Base-by-base conservation (phyloP, 345 rosid species). In the Salix koriyanagi region DNA sequence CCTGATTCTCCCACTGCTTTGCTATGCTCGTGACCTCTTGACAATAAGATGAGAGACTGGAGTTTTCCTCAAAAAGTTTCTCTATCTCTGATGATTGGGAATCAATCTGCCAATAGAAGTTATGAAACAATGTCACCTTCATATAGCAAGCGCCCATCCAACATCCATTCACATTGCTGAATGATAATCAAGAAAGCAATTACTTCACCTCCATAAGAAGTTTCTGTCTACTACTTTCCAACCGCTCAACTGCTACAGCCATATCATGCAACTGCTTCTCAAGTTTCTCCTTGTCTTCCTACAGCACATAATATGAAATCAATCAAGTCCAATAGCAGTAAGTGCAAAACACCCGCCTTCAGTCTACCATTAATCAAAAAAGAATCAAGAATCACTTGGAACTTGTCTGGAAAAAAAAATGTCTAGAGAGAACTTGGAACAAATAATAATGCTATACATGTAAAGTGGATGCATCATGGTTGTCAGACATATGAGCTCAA, bases 1-100 rank as follows among this genome's bases (percentile, higher is more conserved):
- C 86, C 92, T 86, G 90, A 82, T 87, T 90, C 83, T 96, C 96
- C 99, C 99, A 96, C 54, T 87, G 94, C 64, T 73, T 89, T 37
- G 93, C 92, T 36, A 79, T 70, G 82, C 71, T 75, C 77, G 77
- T 78, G 79, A 96, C 91, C 81, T 93, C 99, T 82, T 91, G 85
- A 89, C 86, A 86, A 60, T 94, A 90, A 50, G 89, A 84, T 3
- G 89, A 82, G 58, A 96, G 87, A 77, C 76, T 88, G 2, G 97
- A 88, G 79, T 96, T 93, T 77, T 93, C 97, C 82, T 96, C 98
- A 77, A 93, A 96, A 61, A 96, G 94, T 76, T 73, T 91, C 88
- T 96, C 98, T 77, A 96, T 93, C 88, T 93, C 99, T 68, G 95
- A 89, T 80, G 99, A 93, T 84, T 93, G 99, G 83, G 85, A 88